Conservation (phyloP, 1,284 basidiomycete species). For the Erythrobasidium hasegawianum region DNA sequence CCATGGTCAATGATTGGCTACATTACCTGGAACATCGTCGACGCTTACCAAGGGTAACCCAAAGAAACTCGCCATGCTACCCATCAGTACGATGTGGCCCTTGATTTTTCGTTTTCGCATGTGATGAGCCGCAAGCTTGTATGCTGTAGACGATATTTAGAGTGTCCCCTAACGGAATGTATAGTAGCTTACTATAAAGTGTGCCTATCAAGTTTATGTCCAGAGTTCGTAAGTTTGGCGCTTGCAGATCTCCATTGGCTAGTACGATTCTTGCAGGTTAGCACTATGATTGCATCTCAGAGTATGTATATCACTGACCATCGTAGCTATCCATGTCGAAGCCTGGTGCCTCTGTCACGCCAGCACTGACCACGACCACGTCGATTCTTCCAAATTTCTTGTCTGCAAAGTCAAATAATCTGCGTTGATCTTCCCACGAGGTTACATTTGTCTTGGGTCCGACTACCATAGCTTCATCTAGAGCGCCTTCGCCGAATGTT, state of each 20-base stretch:
- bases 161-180: no score
- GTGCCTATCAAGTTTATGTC: conserved; percentile 58
- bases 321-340: conserved; percentile 28
- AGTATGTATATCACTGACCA: conserved; percentile 28
- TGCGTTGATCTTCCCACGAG: conserved; percentile 58
- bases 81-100: conserved; percentile 32
- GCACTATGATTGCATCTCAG: not conserved
- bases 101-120: conserved; percentile 49
- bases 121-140: conserved; percentile 57
- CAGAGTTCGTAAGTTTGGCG: conserved; percentile 55
- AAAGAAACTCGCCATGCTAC: conserved; percentile 48
- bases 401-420: conserved; percentile 56
- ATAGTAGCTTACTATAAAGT: conserved; percentile 54
- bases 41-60: conserved; percentile 53
- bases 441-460: conserved; percentile 49
- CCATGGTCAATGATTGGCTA: no score
- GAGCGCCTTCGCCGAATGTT: conserved; percentile 3
- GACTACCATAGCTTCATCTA: not conserved
- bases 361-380: conserved; percentile 57
- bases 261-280: not conserved
- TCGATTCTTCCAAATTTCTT: conserved; percentile 39
- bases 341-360: conserved; percentile 54
- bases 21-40: conserved; percentile 39
- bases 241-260: conserved; percentile 45
- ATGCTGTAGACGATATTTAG: no score